A percentile compares a stretch with the other conserved stretches of the same genome.
These are phyloP conservation scores for Sarcocystis neurona DNA, from an alignment of 169 alveolate genomes.

Conservation along the genomic window DNA sequence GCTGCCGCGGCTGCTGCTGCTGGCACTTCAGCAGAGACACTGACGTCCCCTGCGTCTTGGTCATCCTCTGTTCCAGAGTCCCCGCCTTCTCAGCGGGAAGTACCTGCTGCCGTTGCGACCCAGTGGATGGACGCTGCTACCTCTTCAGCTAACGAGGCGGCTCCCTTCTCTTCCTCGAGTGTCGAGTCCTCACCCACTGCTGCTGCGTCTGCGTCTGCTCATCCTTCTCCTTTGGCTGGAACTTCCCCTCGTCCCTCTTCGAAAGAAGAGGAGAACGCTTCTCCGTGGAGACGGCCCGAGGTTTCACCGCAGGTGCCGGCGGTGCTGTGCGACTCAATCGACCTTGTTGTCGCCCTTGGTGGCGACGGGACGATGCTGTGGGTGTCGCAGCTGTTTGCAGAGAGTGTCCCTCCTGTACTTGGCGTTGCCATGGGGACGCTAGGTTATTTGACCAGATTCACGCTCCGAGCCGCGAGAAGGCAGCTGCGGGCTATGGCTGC, in stretches of 20 bases:
- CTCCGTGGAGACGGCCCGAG: too few species aligned
- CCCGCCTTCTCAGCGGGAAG: too few species aligned
- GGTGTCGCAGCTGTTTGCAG: slow-evolving; percentile 83
- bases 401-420: slow-evolving; percentile 80
- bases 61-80: too few species aligned
- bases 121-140: neutral
- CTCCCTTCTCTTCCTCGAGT: neutral
- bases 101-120: too few species aligned
- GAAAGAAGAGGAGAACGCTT: neutral
- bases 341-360: slow-evolving; percentile 88
- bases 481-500: slow-evolving; percentile 43
- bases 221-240: neutral
- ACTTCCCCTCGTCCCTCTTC: neutral
- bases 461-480: slow-evolving; percentile 56
- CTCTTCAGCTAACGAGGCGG: neutral
- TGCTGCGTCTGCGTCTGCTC: slow-evolving; percentile 5
- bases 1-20: neutral
- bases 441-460: slow-evolving; percentile 82
- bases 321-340: slow-evolving; percentile 61
- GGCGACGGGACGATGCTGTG: slow-evolving; percentile 95
- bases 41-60: too few species aligned
- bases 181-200: neutral
- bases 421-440: slow-evolving; percentile 81
- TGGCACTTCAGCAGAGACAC: too few species aligned
- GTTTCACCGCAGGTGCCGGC: neutral